Percentiles rank a stretch among this genome's conserved stretches.
Conservation (phyloP, 1,284 basidiomycete genomes). For the Apiotrichum montevideense region DNA sequence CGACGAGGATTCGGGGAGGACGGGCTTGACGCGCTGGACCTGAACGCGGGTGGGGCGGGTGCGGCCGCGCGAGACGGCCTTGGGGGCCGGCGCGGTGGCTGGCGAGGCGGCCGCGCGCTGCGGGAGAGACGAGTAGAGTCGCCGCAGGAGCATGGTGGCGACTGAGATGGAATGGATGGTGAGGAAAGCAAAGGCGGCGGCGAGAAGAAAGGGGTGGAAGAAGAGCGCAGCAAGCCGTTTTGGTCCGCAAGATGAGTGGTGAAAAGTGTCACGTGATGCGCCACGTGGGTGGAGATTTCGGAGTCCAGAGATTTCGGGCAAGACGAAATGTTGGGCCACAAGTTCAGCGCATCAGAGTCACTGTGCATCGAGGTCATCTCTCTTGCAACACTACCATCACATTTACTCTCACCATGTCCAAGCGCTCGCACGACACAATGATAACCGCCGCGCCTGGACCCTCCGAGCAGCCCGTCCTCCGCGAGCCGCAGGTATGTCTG, state of each 20-base stretch:
- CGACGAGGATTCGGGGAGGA: conserved; percentile 1
- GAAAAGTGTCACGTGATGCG: neutral
- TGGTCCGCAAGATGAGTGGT: neutral
- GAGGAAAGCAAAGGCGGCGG: conserved; percentile 2
- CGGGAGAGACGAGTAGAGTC: conserved; percentile 32
- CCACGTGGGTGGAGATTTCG: neutral
- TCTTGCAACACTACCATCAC: too few relatives aligned
- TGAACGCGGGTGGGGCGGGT: conserved; percentile 14
- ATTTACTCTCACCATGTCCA: conserved; percentile 21
- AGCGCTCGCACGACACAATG: conserved; percentile 29
- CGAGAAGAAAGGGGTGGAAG: neutral
- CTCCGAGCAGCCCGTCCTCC: conserved; percentile 20
- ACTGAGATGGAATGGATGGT: neutral
- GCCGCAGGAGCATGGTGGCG: conserved; percentile 28
- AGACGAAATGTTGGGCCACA: too few relatives aligned
- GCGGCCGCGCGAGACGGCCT: conserved; percentile 13
- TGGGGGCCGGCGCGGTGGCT: conserved; percentile 1
- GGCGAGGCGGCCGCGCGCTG: conserved; percentile 2
- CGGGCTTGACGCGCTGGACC: conserved; percentile 1
- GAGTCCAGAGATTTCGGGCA: too few relatives aligned
- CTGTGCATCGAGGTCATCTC: too few relatives aligned
- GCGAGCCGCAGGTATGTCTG: conserved; percentile 31
- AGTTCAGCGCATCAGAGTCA: too few relatives aligned
- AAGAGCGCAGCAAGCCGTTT: neutral
- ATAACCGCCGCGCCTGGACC: conserved; percentile 5